These are phyloP conservation scores for Cinnamomum chago DNA, from an alignment of 164 flowering plant species.

Conservation along the genomic window DNA sequence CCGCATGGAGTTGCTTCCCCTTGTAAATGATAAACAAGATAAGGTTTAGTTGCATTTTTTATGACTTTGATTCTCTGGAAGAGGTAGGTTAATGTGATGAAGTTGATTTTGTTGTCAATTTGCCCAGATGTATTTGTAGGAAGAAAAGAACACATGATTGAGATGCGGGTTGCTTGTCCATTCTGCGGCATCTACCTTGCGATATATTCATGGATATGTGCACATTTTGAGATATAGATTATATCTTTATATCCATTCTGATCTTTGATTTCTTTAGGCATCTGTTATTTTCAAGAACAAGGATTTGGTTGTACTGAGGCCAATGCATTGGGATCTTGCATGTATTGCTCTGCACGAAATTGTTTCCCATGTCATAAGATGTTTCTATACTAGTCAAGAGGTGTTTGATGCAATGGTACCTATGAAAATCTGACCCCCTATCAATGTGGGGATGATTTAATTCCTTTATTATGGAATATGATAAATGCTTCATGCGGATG, in stretches of 20 bases:
- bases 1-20: conserved; percentile 64
- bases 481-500: no score
- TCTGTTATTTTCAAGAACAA: neutral
- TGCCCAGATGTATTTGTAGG: neutral
- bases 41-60: conserved; percentile 40
- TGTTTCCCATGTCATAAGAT: no score
- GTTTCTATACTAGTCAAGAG: no score
- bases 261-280: neutral
- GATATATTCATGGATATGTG: neutral
- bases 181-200: neutral
- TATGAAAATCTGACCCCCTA: no score
- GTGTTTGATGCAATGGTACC: no score
- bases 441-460: no score
- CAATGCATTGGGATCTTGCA: no score
- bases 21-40: conserved; percentile 84
- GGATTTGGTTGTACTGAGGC: neutral
- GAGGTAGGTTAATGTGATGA: neutral
- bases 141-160: neutral
- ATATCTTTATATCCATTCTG: neutral
- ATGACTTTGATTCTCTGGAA: neutral
- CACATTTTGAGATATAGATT: neutral
- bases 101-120: no score
- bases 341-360: no score
- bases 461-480: no score
- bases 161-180: neutral